A percentile compares a stretch with the other conserved stretches of the same genome.
These are phyloP conservation scores for Bothriochloa decipiens DNA, from an alignment of 176 grass and related monocot species.

Conservation along the genomic window DNA sequence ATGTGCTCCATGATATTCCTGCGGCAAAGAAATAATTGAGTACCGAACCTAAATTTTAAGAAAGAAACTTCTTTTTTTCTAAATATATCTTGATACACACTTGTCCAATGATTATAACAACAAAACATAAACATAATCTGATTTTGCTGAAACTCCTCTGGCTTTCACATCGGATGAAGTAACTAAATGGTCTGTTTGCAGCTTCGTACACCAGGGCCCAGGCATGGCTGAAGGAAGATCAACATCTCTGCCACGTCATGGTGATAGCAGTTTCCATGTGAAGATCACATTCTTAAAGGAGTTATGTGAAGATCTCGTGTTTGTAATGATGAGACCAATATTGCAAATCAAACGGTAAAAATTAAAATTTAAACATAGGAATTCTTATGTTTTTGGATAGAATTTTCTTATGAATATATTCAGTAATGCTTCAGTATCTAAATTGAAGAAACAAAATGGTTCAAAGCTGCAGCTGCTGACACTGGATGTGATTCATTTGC, in stretches of 20 bases:
- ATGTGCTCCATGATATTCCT: slow-evolving; percentile 76
- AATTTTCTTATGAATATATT: background rate
- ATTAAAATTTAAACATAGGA: background rate
- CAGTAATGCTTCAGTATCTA: background rate
- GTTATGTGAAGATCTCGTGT: background rate
- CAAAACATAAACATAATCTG: slow-evolving; percentile 41
- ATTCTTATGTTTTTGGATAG: background rate
- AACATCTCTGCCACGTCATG: slow-evolving; percentile 2
- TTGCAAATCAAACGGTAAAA: background rate
- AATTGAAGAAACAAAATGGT: slow-evolving; percentile 1
- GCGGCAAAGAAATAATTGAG: slow-evolving; percentile 99
- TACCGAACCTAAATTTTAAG: slow-evolving; percentile 66
- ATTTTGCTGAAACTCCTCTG: slow-evolving; percentile 43
- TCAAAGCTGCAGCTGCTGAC: background rate
- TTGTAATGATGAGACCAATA: slow-evolving; percentile 16
- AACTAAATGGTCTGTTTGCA: slow-evolving; percentile 12
- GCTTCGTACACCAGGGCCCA: background rate
- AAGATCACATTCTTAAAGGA: slow-evolving; percentile 14
- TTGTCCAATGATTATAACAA: slow-evolving; percentile 53
- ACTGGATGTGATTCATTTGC: background rate
- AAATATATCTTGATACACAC: slow-evolving; percentile 60
- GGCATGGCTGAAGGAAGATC: slow-evolving; percentile 19
- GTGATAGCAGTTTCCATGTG: slow-evolving; percentile 35
- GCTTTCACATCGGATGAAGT: slow-evolving; percentile 14
- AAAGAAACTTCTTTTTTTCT: slow-evolving; percentile 57